Evolutionary conservation across 78 protist species (phyloP), one percentile per base, ranked within the genome.

Genomic region (Chrysochromulina tobinii): DNA sequence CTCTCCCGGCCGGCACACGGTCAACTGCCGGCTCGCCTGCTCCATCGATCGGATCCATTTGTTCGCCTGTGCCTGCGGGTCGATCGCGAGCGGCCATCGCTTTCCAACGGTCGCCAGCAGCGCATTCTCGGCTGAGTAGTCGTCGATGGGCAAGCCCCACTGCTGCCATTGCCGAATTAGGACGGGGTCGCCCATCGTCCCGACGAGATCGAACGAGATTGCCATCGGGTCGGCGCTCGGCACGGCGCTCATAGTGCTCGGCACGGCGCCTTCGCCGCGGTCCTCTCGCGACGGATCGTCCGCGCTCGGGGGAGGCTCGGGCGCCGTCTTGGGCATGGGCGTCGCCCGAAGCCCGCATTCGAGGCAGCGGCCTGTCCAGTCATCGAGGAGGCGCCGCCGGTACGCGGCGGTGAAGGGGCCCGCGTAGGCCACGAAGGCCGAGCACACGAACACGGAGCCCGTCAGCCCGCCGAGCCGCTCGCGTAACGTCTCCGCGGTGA

Each of bases 41-140:
- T 93, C 94, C 94, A 93, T 93, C 61, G 15, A 48, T 25, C 90
- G 68, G 18, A 97, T 79, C 97, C 97, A 97, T 18, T 48, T 17
- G 90, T 90, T 93, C 21, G 98, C 98, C 69, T 97, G 98, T n/a
- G 90, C 94, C 38, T 95, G 96, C 48, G 98, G 98, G 89, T 97
- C 98, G 88, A 97, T 97, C 77, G 91, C 66, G 15, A 97, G 93
- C 64, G 97, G 97, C 95, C 96, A 97, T 25, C 97, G 93, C 54
- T 27, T 77, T 9, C 88, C 83, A 8, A 67, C 14, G 48, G 85
- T 68, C 79, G 87, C 92, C 18, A 96, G 58, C 48, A 96, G 79
- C 17, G 93, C 97, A 58, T 94, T 95, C 68, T 94, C 96, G 23
- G 94, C 69, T 57, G 94, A 89, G 27, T 95, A 75, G 1, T 38